phyloP scores from a whole-genome alignment of 345 rosid species.

The Hirschfeldia incana region DNA sequence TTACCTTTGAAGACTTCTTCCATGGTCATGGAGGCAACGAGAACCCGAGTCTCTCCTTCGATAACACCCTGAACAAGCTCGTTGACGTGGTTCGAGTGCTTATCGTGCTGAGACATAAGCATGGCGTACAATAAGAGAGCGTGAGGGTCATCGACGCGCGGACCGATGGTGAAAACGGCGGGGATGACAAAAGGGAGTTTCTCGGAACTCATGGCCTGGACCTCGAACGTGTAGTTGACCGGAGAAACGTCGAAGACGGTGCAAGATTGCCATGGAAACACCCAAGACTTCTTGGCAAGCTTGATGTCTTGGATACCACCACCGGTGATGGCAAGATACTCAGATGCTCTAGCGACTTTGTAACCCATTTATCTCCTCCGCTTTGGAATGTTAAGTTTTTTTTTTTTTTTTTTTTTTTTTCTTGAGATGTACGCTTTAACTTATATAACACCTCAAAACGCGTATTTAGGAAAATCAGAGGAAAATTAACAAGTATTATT shows the following conservation, averaged over 20 bases:
- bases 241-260: not conserved
- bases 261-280: not conserved
- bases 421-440: not conserved
- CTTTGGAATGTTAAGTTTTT: not conserved
- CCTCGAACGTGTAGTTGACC: not conserved
- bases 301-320: not conserved
- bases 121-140: not conserved
- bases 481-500: not conserved
- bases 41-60: not conserved
- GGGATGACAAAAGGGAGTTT: not conserved
- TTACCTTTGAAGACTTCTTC: not conserved
- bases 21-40: not conserved
- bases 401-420: not conserved
- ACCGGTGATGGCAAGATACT: not conserved
- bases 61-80: not conserved
- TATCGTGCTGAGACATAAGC: not conserved
- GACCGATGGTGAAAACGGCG: not conserved
- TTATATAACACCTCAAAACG: not conserved
- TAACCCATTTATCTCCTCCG: not conserved
- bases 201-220: not conserved
- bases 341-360: not conserved
- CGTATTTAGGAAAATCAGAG: not conserved
- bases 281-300: not conserved
- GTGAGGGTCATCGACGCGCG: not conserved
- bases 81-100: not conserved